Evolutionary conservation across 768 basidiomycete genomes (phyloP).

Genomic region (Naganishia vishniacii): DNA sequence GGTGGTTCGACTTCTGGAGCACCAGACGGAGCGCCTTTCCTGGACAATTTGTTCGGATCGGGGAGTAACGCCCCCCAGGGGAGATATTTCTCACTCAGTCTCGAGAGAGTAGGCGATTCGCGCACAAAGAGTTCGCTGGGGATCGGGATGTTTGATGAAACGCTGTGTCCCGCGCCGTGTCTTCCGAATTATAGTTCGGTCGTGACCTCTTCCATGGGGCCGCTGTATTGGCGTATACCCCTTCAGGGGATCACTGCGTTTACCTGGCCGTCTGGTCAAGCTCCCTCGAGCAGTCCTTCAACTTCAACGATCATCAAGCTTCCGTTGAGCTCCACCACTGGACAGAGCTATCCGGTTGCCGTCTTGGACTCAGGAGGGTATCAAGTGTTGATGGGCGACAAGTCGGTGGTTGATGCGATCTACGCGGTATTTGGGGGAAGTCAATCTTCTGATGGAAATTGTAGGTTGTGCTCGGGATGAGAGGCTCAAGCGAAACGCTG

Average conservation of each 20-base stretch:
- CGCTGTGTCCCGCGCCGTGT: slow-evolving; percentile 40
- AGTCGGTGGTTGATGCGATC: slow-evolving; percentile 38
- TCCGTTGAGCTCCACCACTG: slow-evolving; percentile 24
- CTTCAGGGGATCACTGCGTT: slow-evolving; percentile 33
- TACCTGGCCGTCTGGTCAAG: slow-evolving; percentile 9
- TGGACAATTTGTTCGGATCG: slow-evolving; percentile 46
- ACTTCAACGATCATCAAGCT: slow-evolving; percentile 8
- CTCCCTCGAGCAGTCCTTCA: slow-evolving; percentile 1
- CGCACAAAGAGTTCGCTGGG: slow-evolving; percentile 40
- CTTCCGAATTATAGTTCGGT: slow-evolving; percentile 38
- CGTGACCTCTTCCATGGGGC: slow-evolving; percentile 31
- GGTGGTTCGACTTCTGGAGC: slow-evolving; percentile 41
- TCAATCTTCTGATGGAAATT: slow-evolving; percentile 41
- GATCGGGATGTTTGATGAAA: slow-evolving; percentile 34
- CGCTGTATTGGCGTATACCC: slow-evolving; percentile 42
- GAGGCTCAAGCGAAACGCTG: not conserved
- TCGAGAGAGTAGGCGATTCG: slow-evolving; percentile 44
- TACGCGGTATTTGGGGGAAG: slow-evolving; percentile 36
- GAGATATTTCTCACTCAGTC: slow-evolving; percentile 40
- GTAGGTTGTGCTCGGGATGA: too few species aligned
- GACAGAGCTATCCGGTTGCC: slow-evolving; percentile 36
- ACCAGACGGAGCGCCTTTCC: slow-evolving; percentile 47
- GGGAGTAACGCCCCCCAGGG: slow-evolving; percentile 39
- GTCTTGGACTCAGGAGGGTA: slow-evolving; percentile 47
- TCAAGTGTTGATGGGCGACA: slow-evolving; percentile 40